Evolutionary conservation across 805 yeast genomes (phyloP), one percentile per base, ranked within the genome.

Genomic region (Pichia gijzeniarum): DNA sequence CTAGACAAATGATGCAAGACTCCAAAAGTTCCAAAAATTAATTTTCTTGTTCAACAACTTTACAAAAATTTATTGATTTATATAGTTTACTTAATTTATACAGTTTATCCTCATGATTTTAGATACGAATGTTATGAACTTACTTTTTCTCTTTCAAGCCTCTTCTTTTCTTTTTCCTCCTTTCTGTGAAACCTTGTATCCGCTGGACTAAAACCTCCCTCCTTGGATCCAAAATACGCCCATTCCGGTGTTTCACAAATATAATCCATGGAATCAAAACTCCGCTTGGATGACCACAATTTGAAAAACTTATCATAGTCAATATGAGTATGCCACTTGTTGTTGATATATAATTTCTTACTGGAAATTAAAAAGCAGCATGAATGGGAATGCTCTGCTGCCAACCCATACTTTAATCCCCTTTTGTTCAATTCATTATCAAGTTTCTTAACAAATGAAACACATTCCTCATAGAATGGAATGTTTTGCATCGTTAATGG

Each of bases 371-470:
- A 70, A 17, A 90, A 83, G 68, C 96, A 90, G 66, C 96, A 90
- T 2, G 95, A 84, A 61, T 89, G 97, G 0, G 96, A 95, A 62
- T 89, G 97, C 63, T 90, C 96, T 0, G 96, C 95, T 10, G 96
- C 96, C 48, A 89, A 70, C 39, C 80, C 95, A 58, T 90, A 89
- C 22, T 72, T 73, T 27, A 83, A 69, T 1, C 89, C 89, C 54
- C 95, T 74, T 12, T 70, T 63, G 43, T 76, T 70, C 47, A 89
- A 71, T 54, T 82, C 88, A 12, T 68, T 67, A 37, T 77, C 76
- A 51, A 89, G 74, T 9, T 69, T 71, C 40, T 70, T 71, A 4
- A 88, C 96, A 62, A 89, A 89, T 7, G 63, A 68, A 54, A 79
- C 80, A 59, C 95, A 91, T 62, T 89, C 97, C 51, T 87, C 95